Conservation (phyloP, 2,329 filamentous ascomycete genomes). For the Xenoacremonium recifei region DNA sequence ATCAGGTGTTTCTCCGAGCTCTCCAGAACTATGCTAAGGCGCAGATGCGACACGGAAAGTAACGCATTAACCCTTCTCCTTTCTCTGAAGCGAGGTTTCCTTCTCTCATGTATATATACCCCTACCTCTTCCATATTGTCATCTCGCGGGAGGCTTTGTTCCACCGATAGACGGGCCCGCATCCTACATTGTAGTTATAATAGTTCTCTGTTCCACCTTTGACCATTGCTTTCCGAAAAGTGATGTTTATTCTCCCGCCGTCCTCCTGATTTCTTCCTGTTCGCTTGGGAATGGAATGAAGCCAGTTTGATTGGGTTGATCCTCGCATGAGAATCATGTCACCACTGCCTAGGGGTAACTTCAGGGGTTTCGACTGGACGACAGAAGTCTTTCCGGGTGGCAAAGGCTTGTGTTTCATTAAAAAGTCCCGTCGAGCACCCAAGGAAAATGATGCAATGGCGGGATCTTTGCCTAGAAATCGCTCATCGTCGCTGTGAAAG, state of each 20-base stretch:
- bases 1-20: slow-evolving; percentile 87
- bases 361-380: slow-evolving; percentile 41
- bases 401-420: slow-evolving; percentile 74
- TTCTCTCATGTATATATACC: slow-evolving; percentile 16
- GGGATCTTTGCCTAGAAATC: slow-evolving; percentile 67
- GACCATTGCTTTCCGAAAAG: slow-evolving; percentile 69
- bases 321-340: slow-evolving; percentile 82
- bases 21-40: slow-evolving; percentile 82
- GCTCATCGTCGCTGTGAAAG: slow-evolving; percentile 79
- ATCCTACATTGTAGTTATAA: slow-evolving; percentile 79
- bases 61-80: slow-evolving; percentile 20
- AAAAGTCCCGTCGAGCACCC: slow-evolving; percentile 70
- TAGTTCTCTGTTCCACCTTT: slow-evolving; percentile 78
- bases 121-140: slow-evolving; percentile 35
- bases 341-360: slow-evolving; percentile 59
- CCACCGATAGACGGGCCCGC: slow-evolving; percentile 68
- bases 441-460: slow-evolving; percentile 74
- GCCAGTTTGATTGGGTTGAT: slow-evolving; percentile 71
- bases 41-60: slow-evolving; percentile 81
- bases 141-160: slow-evolving; percentile 53
- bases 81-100: not conserved
- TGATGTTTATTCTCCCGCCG: slow-evolving; percentile 72
- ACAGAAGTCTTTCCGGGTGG: slow-evolving; percentile 31
- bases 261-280: slow-evolving; percentile 62
- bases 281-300: slow-evolving; percentile 76